Evolutionary conservation across 2,329 filamentous ascomycete species (phyloP).

Genomic region (Colletotrichum magnum): DNA sequence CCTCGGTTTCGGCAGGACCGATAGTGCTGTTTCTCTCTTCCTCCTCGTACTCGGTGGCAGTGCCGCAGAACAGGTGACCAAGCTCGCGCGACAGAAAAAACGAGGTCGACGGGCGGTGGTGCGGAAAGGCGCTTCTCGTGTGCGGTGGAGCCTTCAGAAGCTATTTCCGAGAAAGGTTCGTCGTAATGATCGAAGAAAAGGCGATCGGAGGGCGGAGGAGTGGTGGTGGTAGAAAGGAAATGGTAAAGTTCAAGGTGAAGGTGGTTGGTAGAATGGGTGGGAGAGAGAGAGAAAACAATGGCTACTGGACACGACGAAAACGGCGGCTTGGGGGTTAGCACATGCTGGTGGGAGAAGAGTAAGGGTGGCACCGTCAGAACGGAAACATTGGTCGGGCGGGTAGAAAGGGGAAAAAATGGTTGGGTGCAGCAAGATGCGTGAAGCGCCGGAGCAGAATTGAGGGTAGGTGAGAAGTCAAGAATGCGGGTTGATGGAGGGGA

Average conservation of each 20-base stretch:
- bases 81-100: conserved; percentile 32
- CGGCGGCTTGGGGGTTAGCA: conserved; percentile 40
- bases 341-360: conserved; percentile 38
- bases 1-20: conserved; percentile 26
- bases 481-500: conserved; percentile 15
- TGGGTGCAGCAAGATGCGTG: conserved; percentile 24
- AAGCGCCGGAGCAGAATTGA: conserved; percentile 27
- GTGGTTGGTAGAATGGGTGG: conserved; percentile 35
- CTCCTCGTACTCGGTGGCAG: conserved; percentile 31
- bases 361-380: conserved; percentile 38
- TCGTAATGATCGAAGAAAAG: conserved; percentile 11
- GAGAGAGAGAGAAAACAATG: conserved; percentile 39
- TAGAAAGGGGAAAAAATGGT: conserved; percentile 28
- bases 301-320: conserved; percentile 37
- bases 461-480: conserved; percentile 32
- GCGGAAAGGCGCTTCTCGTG: conserved; percentile 18
- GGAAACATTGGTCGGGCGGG: conserved; percentile 33
- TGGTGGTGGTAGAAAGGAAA: conserved; percentile 19
- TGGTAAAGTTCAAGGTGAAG: conserved; percentile 15
- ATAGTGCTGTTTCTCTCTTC: conserved; percentile 24
- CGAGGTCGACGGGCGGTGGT: conserved; percentile 16
- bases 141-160: conserved; percentile 17
- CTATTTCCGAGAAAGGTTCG: not conserved
- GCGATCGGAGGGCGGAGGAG: conserved; percentile 2
- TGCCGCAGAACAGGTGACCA: conserved; percentile 25